Conservation (phyloP, 2,329 filamentous ascomycete species). For the Macrophomina pseudophaseolina region DNA sequence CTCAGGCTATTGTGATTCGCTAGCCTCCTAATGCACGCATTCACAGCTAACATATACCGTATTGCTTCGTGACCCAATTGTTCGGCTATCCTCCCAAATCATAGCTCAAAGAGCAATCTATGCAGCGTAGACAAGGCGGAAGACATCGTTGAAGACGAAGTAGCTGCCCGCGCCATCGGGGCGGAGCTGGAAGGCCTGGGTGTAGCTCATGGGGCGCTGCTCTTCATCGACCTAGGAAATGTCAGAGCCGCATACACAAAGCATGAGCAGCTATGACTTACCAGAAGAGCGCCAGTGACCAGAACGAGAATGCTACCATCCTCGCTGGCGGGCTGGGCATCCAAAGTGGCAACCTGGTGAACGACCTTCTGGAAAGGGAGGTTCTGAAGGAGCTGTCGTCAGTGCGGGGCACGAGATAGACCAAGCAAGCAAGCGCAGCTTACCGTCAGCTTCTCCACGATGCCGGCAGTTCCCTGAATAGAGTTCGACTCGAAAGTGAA, state of each 20-base stretch:
- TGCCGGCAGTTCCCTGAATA: conserved; percentile 66
- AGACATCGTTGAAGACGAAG: conserved; percentile 93
- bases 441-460: conserved; percentile 83
- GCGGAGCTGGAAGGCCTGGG: conserved; percentile 84
- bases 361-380: conserved; percentile 82
- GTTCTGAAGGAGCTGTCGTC: conserved; percentile 55
- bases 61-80: conserved; percentile 11
- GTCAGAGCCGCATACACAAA: not conserved
- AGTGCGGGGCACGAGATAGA: conserved; percentile 8
- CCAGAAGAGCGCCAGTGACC: conserved; percentile 84
- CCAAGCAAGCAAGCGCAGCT: conserved; percentile 37
- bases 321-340: conserved; percentile 77
- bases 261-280: conserved; percentile 50
- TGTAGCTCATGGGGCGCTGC: conserved; percentile 86
- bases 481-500: conserved; percentile 85
- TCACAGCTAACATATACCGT: conserved; percentile 13
- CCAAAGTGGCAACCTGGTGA: conserved; percentile 77
- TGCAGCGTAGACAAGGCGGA: conserved; percentile 77
- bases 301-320: conserved; percentile 79
- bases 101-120: conserved; percentile 31
- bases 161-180: conserved; percentile 71
- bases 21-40: conserved; percentile 23
- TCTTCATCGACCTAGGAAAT: conserved; percentile 77
- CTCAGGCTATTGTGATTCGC: conserved; percentile 10
- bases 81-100: not conserved